These are phyloP conservation scores for Saraca asoca DNA, from an alignment of 331 rosid genomes.

Conservation along the genomic window DNA sequence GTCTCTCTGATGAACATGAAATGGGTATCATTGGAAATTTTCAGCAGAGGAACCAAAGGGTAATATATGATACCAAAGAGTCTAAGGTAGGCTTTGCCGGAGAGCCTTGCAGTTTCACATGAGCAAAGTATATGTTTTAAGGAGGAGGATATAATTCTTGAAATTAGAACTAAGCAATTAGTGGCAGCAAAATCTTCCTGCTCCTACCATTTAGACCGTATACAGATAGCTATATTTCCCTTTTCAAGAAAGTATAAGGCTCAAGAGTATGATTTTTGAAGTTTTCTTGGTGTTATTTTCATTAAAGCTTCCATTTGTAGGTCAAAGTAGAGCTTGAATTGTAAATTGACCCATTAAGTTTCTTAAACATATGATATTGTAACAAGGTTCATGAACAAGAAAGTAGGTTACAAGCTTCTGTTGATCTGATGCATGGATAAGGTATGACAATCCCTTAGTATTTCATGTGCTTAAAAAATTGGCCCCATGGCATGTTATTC, in stretches of 20 bases:
- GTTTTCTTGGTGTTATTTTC: slow-evolving; percentile 2
- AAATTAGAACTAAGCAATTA: slow-evolving; percentile 32
- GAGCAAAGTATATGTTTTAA: slow-evolving; percentile 25
- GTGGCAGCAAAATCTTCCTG: slow-evolving; percentile 30
- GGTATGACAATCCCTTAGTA: too few species aligned
- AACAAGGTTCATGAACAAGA: too few species aligned
- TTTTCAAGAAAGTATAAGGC: background rate
- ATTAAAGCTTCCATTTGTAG: slow-evolving; percentile 20
- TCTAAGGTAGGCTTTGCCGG: slow-evolving; percentile 79
- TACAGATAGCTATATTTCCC: slow-evolving; percentile 22
- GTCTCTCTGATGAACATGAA: slow-evolving; percentile 57
- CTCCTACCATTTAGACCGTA: slow-evolving; percentile 19
- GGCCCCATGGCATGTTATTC: too few species aligned
- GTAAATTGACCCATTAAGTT: slow-evolving; percentile 22
- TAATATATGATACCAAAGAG: slow-evolving; percentile 62
- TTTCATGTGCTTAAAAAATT: too few species aligned
- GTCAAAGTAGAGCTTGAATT: slow-evolving; percentile 1
- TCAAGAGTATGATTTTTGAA: slow-evolving; percentile 21
- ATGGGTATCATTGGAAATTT: slow-evolving; percentile 67
- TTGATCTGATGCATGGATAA: too few species aligned
- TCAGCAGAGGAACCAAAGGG: slow-evolving; percentile 91
- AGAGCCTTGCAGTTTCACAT: slow-evolving; percentile 66
- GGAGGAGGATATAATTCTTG: slow-evolving; percentile 24
- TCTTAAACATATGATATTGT: background rate
- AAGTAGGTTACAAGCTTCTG: too few species aligned